Evolutionary conservation across 768 basidiomycete genomes (phyloP), one percentile per base, ranked within the genome.

Genomic region (Clavaria fumosa): DNA sequence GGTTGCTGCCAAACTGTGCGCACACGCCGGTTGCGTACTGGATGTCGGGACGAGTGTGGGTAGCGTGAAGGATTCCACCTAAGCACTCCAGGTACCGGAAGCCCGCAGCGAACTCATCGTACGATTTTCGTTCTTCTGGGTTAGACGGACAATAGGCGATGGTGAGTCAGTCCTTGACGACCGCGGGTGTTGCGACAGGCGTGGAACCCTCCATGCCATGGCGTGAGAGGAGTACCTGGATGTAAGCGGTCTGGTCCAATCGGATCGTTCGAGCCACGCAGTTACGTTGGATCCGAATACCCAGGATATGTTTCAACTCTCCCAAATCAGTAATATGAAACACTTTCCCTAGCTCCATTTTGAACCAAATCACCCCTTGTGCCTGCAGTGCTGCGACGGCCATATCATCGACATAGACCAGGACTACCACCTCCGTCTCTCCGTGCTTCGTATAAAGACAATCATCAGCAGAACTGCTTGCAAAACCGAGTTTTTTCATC

Each of bases 1-100:
- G 59, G 41, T 58, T 56, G 7, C 39, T 28, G 17, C 43, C 35
- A 51, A 54, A 62, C 12, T 46, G 54, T 0, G 51, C 42, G 1
- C 60, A 45, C 1, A 32, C 36, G 15, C 39, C 23, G 22, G 56
- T 40, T 5, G 57, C 35, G 26, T 43, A 54, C 0, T 43, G 21
- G 15, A 58, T 54, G 34, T 58, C 55, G 4, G 50, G 57, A 4
- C 43, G 40, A 1, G 56, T 57, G 4, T 40, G 42, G 12, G 52
- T 42, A 2, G 48, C 41, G n/a, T n/a, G n/a, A n/a, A n/a, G n/a
- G n/a, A n/a, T n/a, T n/a, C n/a, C n/a, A n/a, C n/a, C n/a, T n/a
- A n/a, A n/a, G n/a, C n/a, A n/a, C n/a, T n/a, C n/a, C 0, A 44
- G 23, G 30, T 55, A 55, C 47, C 51, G 53, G 3, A 59, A 43